A percentile compares a stretch with the other conserved stretches of the same genome.
Conservation (phyloP, 805 yeast species). For the Barnettozyma californica region DNA sequence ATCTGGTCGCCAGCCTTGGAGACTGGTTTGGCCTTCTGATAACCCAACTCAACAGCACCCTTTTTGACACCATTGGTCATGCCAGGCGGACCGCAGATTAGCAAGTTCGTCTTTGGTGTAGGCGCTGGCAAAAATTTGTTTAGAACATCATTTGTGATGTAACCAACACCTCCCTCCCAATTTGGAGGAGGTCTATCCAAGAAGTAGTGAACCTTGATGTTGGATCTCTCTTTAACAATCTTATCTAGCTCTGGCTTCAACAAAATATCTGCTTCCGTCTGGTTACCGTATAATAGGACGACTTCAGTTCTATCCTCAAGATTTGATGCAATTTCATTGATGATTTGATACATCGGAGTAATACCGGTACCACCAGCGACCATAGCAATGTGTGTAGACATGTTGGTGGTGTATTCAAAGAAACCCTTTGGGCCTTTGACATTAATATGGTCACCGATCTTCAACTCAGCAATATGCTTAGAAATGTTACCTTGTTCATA, state of each 20-base stretch:
- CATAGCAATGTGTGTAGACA: constrained; percentile 74
- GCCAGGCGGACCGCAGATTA: constrained; percentile 92
- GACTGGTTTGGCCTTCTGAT: constrained; percentile 78
- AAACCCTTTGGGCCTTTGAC: constrained; percentile 91
- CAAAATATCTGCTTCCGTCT: constrained; percentile 72
- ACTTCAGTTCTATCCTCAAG: constrained; percentile 77
- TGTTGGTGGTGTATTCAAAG: constrained; percentile 76
- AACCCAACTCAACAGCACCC: constrained; percentile 70
- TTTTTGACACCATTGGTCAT: constrained; percentile 83
- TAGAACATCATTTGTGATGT: constrained; percentile 71
- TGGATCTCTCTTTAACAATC: constrained; percentile 50
- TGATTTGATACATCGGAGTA: constrained; percentile 92
- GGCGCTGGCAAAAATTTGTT: constrained; percentile 58
- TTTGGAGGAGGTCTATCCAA: constrained; percentile 61
- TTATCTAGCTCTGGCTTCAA: constrained; percentile 74
- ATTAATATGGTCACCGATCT: constrained; percentile 72
- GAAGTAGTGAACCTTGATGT: constrained; percentile 64
- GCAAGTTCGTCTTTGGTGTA: constrained; percentile 56
- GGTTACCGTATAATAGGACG: constrained; percentile 75
- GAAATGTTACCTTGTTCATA: constrained; percentile 86
- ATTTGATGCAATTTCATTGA: constrained; percentile 71
- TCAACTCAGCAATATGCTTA: constrained; percentile 60
- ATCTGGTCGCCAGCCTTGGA: constrained; percentile 88
- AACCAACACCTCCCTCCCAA: constrained; percentile 81
- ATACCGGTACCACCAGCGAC: constrained; percentile 97